phyloP scores from a whole-genome alignment of 2,329 filamentous ascomycete species.

The Elsinoe batatas region DNA sequence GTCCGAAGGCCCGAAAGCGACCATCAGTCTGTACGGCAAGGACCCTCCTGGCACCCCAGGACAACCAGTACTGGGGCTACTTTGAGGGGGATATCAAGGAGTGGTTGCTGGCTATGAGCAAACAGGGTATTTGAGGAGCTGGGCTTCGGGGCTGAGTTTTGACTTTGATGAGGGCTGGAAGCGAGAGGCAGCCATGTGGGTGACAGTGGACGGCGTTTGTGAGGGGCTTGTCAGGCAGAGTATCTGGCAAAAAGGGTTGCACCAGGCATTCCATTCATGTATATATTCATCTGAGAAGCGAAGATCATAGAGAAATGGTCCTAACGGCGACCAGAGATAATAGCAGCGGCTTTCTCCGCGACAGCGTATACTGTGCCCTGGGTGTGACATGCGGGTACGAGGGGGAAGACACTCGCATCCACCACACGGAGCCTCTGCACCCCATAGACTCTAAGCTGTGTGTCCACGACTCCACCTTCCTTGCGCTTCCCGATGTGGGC shows the following conservation, averaged over 20 bases:
- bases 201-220: too few relatives aligned
- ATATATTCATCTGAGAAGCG: neutral
- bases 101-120: slow-evolving; percentile 32
- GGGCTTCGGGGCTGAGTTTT: too few relatives aligned
- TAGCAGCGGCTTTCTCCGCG: slow-evolving; percentile 40
- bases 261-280: too few relatives aligned
- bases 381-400: slow-evolving; percentile 31
- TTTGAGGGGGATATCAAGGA: slow-evolving; percentile 35
- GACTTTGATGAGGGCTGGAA: too few relatives aligned
- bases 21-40: slow-evolving; percentile 30
- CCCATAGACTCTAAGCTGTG: slow-evolving; percentile 36
- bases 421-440: slow-evolving; percentile 37
- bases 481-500: slow-evolving; percentile 40
- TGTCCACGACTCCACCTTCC: slow-evolving; percentile 42
- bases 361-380: slow-evolving; percentile 27
- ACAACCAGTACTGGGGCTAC: slow-evolving; percentile 30
- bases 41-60: slow-evolving; percentile 24
- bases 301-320: neutral
- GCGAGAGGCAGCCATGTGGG: too few relatives aligned
- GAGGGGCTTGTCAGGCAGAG: too few relatives aligned
- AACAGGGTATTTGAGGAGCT: slow-evolving; percentile 23
- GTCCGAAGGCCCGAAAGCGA: slow-evolving; percentile 27
- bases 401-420: slow-evolving; percentile 38
- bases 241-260: too few relatives aligned
- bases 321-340: slow-evolving; percentile 27